Conservation (phyloP, 2,329 filamentous ascomycete species). For the Botryotinia globosa region DNA sequence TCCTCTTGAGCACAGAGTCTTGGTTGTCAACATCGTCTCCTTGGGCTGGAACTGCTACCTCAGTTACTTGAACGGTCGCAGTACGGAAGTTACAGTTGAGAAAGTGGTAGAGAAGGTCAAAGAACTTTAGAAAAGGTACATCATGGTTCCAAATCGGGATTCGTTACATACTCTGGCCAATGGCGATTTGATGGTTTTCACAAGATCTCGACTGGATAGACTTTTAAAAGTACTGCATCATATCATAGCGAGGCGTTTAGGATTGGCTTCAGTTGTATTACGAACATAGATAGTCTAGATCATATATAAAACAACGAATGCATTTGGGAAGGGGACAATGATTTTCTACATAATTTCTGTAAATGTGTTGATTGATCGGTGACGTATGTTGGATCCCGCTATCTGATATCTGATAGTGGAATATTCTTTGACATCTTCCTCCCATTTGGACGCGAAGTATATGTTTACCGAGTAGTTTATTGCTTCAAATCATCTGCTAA, state of each 20-base stretch:
- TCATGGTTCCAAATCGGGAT: constrained; percentile 2
- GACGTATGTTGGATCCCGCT: constrained; percentile 8
- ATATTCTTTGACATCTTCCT: neutral
- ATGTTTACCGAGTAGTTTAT: too few species aligned
- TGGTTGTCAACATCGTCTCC: constrained; percentile 68
- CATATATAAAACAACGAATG: constrained; percentile 5
- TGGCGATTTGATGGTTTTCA: constrained; percentile 4
- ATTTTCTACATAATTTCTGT: neutral
- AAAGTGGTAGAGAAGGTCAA: constrained; percentile 18
- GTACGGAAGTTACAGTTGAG: constrained; percentile 9
- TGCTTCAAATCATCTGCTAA: neutral
- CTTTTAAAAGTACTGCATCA: constrained; percentile 12
- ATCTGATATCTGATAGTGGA: neutral
- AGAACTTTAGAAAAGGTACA: constrained; percentile 7
- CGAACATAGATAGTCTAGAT: neutral
- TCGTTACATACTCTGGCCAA: neutral
- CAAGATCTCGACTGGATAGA: constrained; percentile 16
- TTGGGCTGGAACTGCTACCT: constrained; percentile 52
- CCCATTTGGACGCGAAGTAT: neutral
- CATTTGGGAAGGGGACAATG: neutral
- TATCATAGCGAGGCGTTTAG: constrained; percentile 29
- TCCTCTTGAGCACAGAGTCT: constrained; percentile 64
- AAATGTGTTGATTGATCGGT: constrained; percentile 1
- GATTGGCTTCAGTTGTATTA: constrained; percentile 9
- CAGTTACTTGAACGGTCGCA: constrained; percentile 38